Evolutionary conservation across 768 basidiomycete species (phyloP).

Genomic region (Phanerodontia chrysosporium): DNA sequence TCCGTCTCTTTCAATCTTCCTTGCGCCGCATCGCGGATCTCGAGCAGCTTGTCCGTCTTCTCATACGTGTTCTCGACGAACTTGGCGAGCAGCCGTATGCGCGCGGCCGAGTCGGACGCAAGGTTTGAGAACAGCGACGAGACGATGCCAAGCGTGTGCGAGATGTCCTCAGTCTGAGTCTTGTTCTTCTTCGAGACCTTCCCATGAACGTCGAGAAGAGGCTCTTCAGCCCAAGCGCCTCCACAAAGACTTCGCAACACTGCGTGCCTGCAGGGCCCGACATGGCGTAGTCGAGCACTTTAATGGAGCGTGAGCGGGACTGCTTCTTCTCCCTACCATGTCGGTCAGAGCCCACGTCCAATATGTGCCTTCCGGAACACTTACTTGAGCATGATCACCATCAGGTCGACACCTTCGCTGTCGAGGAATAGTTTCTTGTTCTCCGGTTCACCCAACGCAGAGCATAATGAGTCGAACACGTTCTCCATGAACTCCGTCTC

Average conservation of each 20-base stretch:
- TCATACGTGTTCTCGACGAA: constrained; percentile 93
- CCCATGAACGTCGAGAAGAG: constrained; percentile 93
- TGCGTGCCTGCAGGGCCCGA: constrained; percentile 66
- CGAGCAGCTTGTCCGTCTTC: constrained; percentile 90
- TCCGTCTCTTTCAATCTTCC: constrained; percentile 58
- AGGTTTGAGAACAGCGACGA: constrained; percentile 87
- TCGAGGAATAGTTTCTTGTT: constrained; percentile 82
- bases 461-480: constrained; percentile 86
- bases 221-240: constrained; percentile 82
- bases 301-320: constrained; percentile 80
- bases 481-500: constrained; percentile 99
- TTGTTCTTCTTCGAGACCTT: constrained; percentile 62
- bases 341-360: constrained; percentile 1
- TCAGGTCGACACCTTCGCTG: constrained; percentile 91
- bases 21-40: constrained; percentile 72
- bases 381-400: constrained; percentile 98
- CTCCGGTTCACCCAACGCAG: constrained; percentile 70
- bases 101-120: constrained; percentile 74
- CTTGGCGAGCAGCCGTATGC: constrained; percentile 83
- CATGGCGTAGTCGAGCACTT: constrained; percentile 87
- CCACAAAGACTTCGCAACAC: constrained; percentile 82
- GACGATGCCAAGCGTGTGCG: constrained; percentile 84
- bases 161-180: constrained; percentile 73
- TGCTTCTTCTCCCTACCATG: constrained; percentile 73
- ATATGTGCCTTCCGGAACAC: constrained; percentile 16